These are phyloP conservation scores for Kitagawia praeruptora DNA, from an alignment of 129 eudicot genomes.

Conservation along the genomic window DNA sequence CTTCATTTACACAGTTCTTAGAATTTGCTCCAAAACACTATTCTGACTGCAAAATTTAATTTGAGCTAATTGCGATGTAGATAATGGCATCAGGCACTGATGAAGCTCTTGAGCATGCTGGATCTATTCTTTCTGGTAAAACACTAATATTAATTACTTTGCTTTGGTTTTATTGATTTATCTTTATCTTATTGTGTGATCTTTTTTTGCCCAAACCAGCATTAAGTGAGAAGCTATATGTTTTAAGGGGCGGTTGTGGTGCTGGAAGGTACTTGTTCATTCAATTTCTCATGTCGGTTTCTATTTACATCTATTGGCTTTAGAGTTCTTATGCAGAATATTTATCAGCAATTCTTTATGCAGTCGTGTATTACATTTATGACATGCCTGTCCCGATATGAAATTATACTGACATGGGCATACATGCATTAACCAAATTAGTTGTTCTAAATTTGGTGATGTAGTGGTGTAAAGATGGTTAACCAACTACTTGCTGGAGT, in stretches of 20 bases:
- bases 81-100: constrained; percentile 94
- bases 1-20: constrained; percentile 9
- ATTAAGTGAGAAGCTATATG: constrained; percentile 91
- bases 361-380: background rate
- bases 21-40: background rate
- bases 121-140: constrained; percentile 78
- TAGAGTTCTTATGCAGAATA: background rate
- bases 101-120: constrained; percentile 85
- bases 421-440: constrained; percentile 5
- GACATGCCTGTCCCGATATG: constrained; percentile 1
- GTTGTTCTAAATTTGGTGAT: constrained; percentile 12
- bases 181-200: constrained; percentile 6
- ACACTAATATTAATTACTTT: background rate
- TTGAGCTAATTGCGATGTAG: constrained; percentile 28
- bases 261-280: constrained; percentile 79
- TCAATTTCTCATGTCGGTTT: constrained; percentile 12
- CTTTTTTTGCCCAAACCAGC: constrained; percentile 38
- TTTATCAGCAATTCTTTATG: background rate
- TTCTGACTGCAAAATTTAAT: background rate
- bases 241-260: constrained; percentile 89
- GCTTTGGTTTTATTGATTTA: background rate
- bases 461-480: constrained; percentile 94
- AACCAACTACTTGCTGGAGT: constrained; percentile 99
- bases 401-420: background rate
- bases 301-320: constrained; percentile 11